Base-by-base conservation (phyloP, 768 basidiomycete genomes). In the Suillus discolor region DNA sequence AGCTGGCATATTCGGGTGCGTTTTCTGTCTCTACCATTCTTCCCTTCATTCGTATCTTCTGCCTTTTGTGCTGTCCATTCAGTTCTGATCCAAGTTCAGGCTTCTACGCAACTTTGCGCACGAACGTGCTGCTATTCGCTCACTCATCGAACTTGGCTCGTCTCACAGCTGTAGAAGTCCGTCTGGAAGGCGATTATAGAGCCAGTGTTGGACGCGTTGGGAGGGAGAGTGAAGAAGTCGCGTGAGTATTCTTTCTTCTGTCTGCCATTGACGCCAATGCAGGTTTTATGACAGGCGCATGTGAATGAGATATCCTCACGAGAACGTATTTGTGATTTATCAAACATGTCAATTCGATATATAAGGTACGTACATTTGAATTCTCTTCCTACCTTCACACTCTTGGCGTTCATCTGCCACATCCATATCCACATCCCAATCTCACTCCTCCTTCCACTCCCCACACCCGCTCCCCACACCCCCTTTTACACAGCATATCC, bases 171-270 rank as follows among this genome's bases (percentile, higher is more conserved):
- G 85, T 91, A 4, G 95, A 97, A 73, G 94, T 95, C 0, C 85
- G 89, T 38, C 77, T 98, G 39, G 86, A 99, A 71, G 96, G 96
- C 15, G 96, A 97, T 70, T 98, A 96, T 72, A 82, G 96, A 23
- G 86, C 89, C 0, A 95, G 94, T 0, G 89, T 98, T 72, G 89
- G 90, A 0, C 78, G 97, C 38, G 86, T 98, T 7, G 94, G 92
- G 0, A 80, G 95, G 66, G 96, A 98, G 71, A 87, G 90, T 25
- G 97, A 99, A 74, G 96, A 99, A 74, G 85, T 99, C 49, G 96
- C 96, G 87, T 91, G 68, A 73, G 92, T 85, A 5, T 15, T 15
- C 62, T 16, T 39, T 38, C 3, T 61, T 16, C 16, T 42, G 41
- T 42, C 16, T 42, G 39, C 16, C 31, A 23, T 57, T 39, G 28